Evolutionary conservation across 495 filamentous ascomycete species (phyloP), one percentile per base, ranked within the genome.

Genomic region (Aspergillus taichungensis): DNA sequence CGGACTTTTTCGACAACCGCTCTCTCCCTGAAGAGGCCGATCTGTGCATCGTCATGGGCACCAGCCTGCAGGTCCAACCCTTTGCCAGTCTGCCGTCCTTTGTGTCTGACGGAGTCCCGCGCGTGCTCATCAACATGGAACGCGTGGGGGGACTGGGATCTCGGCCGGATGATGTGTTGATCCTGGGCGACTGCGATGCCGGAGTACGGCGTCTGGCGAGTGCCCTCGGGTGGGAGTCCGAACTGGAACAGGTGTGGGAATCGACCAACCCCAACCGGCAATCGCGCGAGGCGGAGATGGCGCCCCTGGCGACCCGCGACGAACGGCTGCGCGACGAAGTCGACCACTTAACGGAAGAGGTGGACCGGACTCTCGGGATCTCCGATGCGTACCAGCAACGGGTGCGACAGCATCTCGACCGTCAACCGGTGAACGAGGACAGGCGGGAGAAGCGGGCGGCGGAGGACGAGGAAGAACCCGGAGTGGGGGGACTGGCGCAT

Each of bases 31-130:
- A 54, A 11, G 57, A 71, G 48, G 87, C 89, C 3, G 91, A 97
- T 61, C 64, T 97, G 28, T 79, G 81, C 40, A 83, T 98, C 33
- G 74, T 98, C 33, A 87, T 97, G 79, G 92, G 92, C 3, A 95
- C 91, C 6, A 95, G 88, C 58, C 63, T 98, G 45, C 75, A 72
- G 6, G 92, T 98, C 13, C 84, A 89, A 43, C 94, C 92, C 0
- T 96, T 98, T 66, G 89, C 92, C 12, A 77, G 76, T 41, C 66
- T 97, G 40, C 91, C 92, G 1, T 55, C 63, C 0, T 64, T 82
- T 41, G 80, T 77, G n/a, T 49, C 54, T 7, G 73, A 82, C 1
- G 67, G 66, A 3, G 72, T 74, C 6, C 92, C 88, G 7, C 78
- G 92, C 34, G 67, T 96, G 13, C 73, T 98, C 9, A 85, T 98